Evolutionary conservation across 768 basidiomycete genomes (phyloP), one percentile per base, ranked within the genome.

Genomic region (Amanita molliuscula): DNA sequence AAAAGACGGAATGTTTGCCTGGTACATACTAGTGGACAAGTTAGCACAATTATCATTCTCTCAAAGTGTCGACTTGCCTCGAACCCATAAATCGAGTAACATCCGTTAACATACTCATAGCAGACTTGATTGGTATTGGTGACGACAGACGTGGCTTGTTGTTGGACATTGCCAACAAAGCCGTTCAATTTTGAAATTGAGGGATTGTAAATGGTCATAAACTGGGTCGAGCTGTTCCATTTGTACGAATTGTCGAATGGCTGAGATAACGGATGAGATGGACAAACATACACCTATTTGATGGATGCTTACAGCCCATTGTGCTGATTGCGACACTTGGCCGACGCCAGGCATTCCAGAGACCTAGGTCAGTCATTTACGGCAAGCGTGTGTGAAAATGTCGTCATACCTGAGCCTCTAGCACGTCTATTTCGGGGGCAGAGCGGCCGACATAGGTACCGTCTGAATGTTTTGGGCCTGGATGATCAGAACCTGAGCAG

Each of bases 351-450:
- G 60, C 74, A 59, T 70, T 74, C 81, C 64, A 67, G 62, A 52
- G 66, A 64, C 25, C 62, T 55, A 43, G 69, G 67, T 33, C 11
- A 44, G 42, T 51, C 23, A 29, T 26, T 43, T 6, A 38, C 9
- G 29, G 61, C 37, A 50, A 59, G 56, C 28, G 38, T 25, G 36
- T 38, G 34, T 10, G 29, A 36, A 49, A 31, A 9, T 50, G 6
- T 8, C 23, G 13, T 9, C 57, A 61, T 61, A 60, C 75, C 65
- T 85, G 82, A 26, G 89, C 88, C 66, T 92, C 91, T 53, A 93
- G 80, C 37, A 93, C 64, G 62, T 93, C 91, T 53, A 92, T 91
- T 62, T 93, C 90, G 3, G 90, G 90, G 21, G 90, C 85, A 20
- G 82, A 66, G 25, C 91, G 72, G 2, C 89, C 91, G 1, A 84